Evolutionary conservation across 2,329 filamentous ascomycete species (phyloP), one percentile per base, ranked within the genome.

Genomic region (Pseudogymnoascus sp.): DNA sequence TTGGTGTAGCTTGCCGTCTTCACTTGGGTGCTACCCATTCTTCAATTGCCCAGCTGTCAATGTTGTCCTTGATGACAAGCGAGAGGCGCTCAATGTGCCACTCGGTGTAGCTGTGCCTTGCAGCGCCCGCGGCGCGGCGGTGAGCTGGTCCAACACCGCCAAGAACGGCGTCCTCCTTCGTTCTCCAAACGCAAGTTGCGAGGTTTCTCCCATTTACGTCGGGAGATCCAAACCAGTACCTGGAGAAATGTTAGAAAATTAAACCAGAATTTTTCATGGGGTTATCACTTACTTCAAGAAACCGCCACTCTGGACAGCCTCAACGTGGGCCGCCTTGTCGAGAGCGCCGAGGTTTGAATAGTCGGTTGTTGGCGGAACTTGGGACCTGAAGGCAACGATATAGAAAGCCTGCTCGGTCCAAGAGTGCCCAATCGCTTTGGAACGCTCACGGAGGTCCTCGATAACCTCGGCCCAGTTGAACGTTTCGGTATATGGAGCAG

Each of bases 221-320:
- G 19, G 89, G 87, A 36, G 79, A 80, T 1, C 92, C 91, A 75
- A 96, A 96, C 92, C 93, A 96, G 76, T 97, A 96, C 75, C 85
- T 87, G 68, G 57, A 34, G 10, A 34, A 31, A 57, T 31, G 48
- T 57, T 57, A 57, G 48, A 28, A 57, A 34, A 1, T 31, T 11
- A 13, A 19, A 19, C 11, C 2, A 2, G n/a, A n/a, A 34, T 6
- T 34, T 57, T 57, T 34, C 14, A 19, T 70, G 62, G 62, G 39
- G 43, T 64, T 62, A 43, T 65, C 25, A 63, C 63, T 73, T 77
- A 86, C 84, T 96, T 96, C 72, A 96, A 77, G 72, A 97, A 83
- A 0, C 92, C 92, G 5, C 92, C 92, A 71, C 86, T 90, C 41
- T 82, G 82, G 16, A 87, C 88, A 11, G 93, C 93, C 74, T 96